These are phyloP conservation scores for Setaria italica DNA, from an alignment of 202 grass and related monocot species.

Conservation along the genomic window DNA sequence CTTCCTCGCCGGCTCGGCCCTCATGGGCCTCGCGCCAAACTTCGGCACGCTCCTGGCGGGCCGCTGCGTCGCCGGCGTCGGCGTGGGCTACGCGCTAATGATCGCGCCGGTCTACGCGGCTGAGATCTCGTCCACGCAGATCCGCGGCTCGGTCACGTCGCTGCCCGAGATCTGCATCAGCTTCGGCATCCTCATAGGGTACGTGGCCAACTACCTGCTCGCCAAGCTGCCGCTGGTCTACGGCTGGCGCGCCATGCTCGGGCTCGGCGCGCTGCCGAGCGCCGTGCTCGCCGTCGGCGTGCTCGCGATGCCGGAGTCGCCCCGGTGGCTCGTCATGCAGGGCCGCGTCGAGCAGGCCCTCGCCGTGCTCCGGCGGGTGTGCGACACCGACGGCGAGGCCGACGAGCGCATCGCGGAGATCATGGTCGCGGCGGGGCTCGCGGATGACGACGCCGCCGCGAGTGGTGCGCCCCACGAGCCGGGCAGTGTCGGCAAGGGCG, in stretches of 20 bases:
- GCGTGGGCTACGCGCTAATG: conserved; percentile 73
- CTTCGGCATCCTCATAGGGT: conserved; percentile 60
- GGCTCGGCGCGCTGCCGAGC: conserved; percentile 54
- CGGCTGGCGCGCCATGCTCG: conserved; percentile 67
- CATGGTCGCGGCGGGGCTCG: conserved; percentile 47
- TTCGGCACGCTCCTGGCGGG: conserved; percentile 53
- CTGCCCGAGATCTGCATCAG: conserved; percentile 68
- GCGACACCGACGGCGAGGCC: conserved; percentile 44
- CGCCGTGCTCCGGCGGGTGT: conserved; percentile 42
- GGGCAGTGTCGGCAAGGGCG: conserved; percentile 43
- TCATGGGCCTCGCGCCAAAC: conserved; percentile 62
- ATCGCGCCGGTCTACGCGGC: conserved; percentile 66
- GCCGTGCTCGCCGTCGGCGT: conserved; percentile 44
- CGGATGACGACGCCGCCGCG: background rate
- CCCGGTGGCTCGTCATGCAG: conserved; percentile 61
- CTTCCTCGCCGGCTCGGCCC: conserved; percentile 54
- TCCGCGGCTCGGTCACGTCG: conserved; percentile 61
- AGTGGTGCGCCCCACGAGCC: background rate
- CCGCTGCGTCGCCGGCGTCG: conserved; percentile 62
- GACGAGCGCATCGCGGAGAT: conserved; percentile 56
- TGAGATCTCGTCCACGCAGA: conserved; percentile 54
- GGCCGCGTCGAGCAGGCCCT: conserved; percentile 26
- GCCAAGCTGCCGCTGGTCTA: conserved; percentile 56
- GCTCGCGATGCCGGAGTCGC: conserved; percentile 64
- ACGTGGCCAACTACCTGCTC: conserved; percentile 61